phyloP scores from a whole-genome alignment of 1,139 yeast species.

The Sugiyamaella xylanicola region DNA sequence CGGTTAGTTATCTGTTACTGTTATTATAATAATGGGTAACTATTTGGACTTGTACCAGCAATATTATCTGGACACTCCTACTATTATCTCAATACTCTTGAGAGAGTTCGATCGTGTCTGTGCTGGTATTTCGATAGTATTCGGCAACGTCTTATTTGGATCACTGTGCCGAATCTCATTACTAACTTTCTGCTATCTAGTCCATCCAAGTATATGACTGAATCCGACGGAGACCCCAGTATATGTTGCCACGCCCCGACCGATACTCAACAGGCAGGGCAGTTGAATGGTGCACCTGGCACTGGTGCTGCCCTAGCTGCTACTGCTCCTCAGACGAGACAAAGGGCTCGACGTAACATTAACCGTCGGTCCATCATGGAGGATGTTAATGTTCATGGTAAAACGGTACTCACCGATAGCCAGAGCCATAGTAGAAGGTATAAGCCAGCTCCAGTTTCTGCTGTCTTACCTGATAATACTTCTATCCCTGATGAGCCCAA shows the following conservation, averaged over 20 bases:
- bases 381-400: not conserved
- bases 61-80: no score
- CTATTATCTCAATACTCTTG: no score
- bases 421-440: not conserved
- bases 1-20: no score
- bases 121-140: no score
- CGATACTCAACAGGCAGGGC: slow-evolving; percentile 3
- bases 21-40: no score
- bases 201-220: slow-evolving; percentile 23
- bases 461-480: not conserved
- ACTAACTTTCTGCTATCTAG: no score
- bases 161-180: no score
- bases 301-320: slow-evolving; percentile 13
- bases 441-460: not conserved
- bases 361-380: not conserved
- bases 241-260: slow-evolving; percentile 27
- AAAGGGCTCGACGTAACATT: slow-evolving; percentile 1
- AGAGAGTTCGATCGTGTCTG: no score
- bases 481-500: not conserved
- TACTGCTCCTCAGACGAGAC: slow-evolving; percentile 1
- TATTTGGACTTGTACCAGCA: no score
- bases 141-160: no score
- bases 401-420: not conserved
- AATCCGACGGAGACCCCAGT: slow-evolving; percentile 29
- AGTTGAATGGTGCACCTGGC: slow-evolving; percentile 5